Base-by-base conservation (phyloP, 108 stramenopile species). In the Stephanodiscus triporus region DNA sequence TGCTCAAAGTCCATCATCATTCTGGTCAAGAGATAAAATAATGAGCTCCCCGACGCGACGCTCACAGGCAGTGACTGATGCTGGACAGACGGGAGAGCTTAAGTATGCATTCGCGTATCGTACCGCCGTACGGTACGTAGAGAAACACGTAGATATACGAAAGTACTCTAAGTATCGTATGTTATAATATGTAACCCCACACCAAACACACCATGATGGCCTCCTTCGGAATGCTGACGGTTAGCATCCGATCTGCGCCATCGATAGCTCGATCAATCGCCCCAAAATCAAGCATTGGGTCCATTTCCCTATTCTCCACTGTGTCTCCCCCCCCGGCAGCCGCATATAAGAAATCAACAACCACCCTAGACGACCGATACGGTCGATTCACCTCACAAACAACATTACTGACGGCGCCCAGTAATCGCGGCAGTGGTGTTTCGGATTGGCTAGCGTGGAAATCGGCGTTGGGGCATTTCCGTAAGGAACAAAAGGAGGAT, bases 401-500 rank as follows among this genome's bases (percentile, higher is more conserved):
- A 37, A 75, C 16, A 42, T 23, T 66, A 22, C 2, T 66, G 30
- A 67, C 75, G 9, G 11, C 32, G 24, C 58, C 56, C 30, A 32
- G 17, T 29, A 24, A 27, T 57, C 17, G 30, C 16, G 30, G 27
- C 27, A 29, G 4, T 32, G 56, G 17, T 13, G 23, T 13, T 2
- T 36, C 40, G 16, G 49, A 66, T 29, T 38, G 47, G 22, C 48
- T 40, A 22, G 60, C 73, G 0, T 51, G 61, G 55, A 71, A 70
- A 66, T 50, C 47, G 8, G 78, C 71, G 10, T 40, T 79, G 29
- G 45, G 68, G 49, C 32, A 68, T 73, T 45, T 63, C 6, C 36
- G 68, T 32, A 72, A 63, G 60, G 63, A 72, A 22, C 37, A 70
- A 63, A 34, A 68, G 7, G 67, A 72, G 20, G 60, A 60, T 38